A percentile compares a stretch with the other conserved stretches of the same genome.
These are phyloP conservation scores for Ceratocystis lukuohia DNA, from an alignment of 2,329 filamentous ascomycete species.

Conservation along the genomic window DNA sequence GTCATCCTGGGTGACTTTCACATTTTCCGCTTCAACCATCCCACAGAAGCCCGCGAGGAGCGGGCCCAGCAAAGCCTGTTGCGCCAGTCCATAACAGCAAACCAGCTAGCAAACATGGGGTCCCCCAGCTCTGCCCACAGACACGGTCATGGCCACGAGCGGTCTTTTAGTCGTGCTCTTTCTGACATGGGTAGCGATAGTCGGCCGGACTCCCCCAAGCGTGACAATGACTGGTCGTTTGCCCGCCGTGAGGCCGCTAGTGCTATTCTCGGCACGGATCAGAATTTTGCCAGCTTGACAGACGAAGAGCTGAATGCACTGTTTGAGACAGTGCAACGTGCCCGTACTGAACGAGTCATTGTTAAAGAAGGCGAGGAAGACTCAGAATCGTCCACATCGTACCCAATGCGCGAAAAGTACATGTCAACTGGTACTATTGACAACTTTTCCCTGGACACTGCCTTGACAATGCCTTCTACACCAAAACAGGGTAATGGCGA, in stretches of 20 bases:
- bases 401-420: constrained; percentile 83
- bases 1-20: constrained; percentile 97
- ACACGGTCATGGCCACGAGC: constrained; percentile 53
- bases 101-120: constrained; percentile 41
- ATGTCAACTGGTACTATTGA: constrained; percentile 88
- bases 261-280: constrained; percentile 77
- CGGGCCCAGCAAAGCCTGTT: constrained; percentile 56
- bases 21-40: constrained; percentile 97
- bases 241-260: constrained; percentile 86
- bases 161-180: constrained; percentile 62
- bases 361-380: constrained; percentile 75
- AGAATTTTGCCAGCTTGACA: constrained; percentile 77
- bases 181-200: constrained; percentile 64
- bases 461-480: constrained; percentile 85
- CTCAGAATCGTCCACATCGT: constrained; percentile 76
- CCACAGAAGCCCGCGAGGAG: constrained; percentile 87
- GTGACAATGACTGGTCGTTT: constrained; percentile 90
- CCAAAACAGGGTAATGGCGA: constrained; percentile 47
- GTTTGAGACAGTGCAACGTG: constrained; percentile 86
- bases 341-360: constrained; percentile 60
- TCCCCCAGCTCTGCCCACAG: constrained; percentile 11
- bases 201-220: constrained; percentile 60
- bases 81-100: constrained; percentile 56
- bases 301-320: constrained; percentile 90
- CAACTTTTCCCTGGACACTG: constrained; percentile 90